Percentiles rank a stretch among this genome's conserved stretches.
Conservation (phyloP, 495 filamentous ascomycete species). For the Tuber umbilicatum region DNA sequence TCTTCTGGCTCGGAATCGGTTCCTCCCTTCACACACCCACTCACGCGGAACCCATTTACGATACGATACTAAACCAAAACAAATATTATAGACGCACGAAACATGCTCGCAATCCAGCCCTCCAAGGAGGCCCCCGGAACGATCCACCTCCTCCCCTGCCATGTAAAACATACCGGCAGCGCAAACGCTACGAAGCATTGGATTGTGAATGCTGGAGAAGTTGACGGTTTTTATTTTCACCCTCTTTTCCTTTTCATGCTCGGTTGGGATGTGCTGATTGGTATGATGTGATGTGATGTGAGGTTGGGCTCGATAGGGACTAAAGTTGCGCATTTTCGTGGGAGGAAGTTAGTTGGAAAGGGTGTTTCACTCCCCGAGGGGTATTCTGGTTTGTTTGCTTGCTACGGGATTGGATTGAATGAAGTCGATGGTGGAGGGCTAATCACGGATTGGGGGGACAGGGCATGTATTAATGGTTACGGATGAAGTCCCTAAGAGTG, state of each 20-base stretch:
- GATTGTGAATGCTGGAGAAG: constrained; percentile 47
- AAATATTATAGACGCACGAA: neutral
- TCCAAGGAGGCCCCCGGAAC: constrained; percentile 38
- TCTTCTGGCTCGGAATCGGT: neutral
- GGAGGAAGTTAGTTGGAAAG: constrained; percentile 69
- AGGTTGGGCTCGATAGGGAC: constrained; percentile 44
- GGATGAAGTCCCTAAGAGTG: constrained; percentile 20
- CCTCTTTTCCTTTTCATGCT: neutral
- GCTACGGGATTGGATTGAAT: constrained; percentile 2
- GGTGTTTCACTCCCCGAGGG: constrained; percentile 62
- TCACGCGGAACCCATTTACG: neutral
- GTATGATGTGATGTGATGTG: neutral
- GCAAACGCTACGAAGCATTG: constrained; percentile 67
- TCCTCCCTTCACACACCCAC: neutral
- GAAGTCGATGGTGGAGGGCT: neutral
- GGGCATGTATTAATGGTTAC: constrained; percentile 36
- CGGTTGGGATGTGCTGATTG: constrained; percentile 9
- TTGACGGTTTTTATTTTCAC: constrained; percentile 18
- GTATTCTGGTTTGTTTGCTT: constrained; percentile 56
- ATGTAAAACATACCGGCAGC: constrained; percentile 70
- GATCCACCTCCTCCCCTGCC: constrained; percentile 78
- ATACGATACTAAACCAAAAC: neutral
- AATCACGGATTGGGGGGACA: constrained; percentile 20
- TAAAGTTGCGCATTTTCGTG: constrained; percentile 68
- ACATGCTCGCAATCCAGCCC: neutral